Evolutionary conservation across 1,284 basidiomycete species (phyloP).

Genomic region (Golubevia pallescens): DNA sequence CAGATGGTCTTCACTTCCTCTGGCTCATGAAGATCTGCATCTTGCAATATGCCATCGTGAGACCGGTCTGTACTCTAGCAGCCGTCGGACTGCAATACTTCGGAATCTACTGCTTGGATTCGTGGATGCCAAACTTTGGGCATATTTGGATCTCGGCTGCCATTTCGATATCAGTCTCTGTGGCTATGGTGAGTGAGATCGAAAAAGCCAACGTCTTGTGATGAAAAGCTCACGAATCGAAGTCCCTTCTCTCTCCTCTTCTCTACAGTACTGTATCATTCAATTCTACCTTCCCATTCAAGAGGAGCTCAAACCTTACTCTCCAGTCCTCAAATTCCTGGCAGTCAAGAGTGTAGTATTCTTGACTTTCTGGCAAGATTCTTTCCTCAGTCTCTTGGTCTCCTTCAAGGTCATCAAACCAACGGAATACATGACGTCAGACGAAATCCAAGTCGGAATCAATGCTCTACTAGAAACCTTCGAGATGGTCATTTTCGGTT

Average conservation of each 20-base stretch:
- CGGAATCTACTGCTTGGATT: slow-evolving; percentile 75
- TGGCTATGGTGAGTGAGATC: slow-evolving; percentile 71
- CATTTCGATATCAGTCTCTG: slow-evolving; percentile 76
- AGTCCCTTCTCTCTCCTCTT: background rate
- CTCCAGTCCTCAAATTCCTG: slow-evolving; percentile 73
- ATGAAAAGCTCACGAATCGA: no score
- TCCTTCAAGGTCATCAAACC: slow-evolving; percentile 74
- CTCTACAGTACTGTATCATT: slow-evolving; percentile 72
- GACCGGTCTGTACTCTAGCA: slow-evolving; percentile 72
- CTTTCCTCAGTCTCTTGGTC: slow-evolving; percentile 71
- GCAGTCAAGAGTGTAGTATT: slow-evolving; percentile 79
- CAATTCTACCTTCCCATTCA: slow-evolving; percentile 75
- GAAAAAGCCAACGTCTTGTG: no score
- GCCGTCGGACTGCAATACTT: slow-evolving; percentile 73
- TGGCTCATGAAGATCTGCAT: slow-evolving; percentile 81
- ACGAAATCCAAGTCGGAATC: slow-evolving; percentile 77
- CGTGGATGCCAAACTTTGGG: slow-evolving; percentile 75
- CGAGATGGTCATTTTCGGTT: slow-evolving; percentile 73
- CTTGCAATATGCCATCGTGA: slow-evolving; percentile 78
- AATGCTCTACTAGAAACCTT: slow-evolving; percentile 75
- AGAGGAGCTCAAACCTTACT: slow-evolving; percentile 70
- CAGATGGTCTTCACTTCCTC: slow-evolving; percentile 75
- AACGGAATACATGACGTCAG: slow-evolving; percentile 71
- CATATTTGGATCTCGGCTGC: slow-evolving; percentile 74
- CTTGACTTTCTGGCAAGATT: slow-evolving; percentile 80